A percentile compares a stretch with the other conserved stretches of the same genome.
Evolutionary conservation across 257 asterid species (phyloP).

Genomic region (Solanum phureja): DNA sequence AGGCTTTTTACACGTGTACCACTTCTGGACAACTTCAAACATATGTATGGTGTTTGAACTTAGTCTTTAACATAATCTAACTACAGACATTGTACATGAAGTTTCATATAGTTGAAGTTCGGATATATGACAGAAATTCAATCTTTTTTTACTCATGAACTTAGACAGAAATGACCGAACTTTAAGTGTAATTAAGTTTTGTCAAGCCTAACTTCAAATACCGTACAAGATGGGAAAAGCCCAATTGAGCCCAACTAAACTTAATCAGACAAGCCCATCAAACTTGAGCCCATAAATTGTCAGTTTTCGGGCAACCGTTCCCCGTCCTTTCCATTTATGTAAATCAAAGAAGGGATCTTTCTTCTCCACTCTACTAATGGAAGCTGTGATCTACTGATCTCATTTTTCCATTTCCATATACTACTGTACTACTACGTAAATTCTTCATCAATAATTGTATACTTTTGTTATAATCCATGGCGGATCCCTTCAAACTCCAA

Average conservation of each 20-base stretch:
- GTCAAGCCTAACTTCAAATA: neutral
- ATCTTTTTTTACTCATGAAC: neutral
- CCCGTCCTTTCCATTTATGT: neutral
- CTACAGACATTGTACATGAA: neutral
- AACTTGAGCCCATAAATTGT: neutral
- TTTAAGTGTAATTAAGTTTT: neutral
- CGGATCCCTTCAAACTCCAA: constrained; percentile 29
- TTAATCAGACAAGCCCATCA: neutral
- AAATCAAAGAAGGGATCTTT: neutral
- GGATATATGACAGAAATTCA: neutral
- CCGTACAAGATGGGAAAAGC: neutral
- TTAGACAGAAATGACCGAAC: neutral
- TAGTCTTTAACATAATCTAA: neutral
- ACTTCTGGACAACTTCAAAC: neutral
- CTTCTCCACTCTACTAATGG: neutral
- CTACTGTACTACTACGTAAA: neutral
- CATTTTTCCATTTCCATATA: neutral
- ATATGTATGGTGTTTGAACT: neutral
- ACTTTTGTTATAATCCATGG: constrained; percentile 22
- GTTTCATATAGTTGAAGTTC: neutral
- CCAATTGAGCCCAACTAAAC: neutral
- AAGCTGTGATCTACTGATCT: neutral
- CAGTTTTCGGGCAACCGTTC: neutral
- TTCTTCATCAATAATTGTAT: neutral
- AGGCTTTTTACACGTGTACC: neutral